A percentile compares a stretch with the other conserved stretches of the same genome.
Evolutionary conservation across 1,139 yeast genomes (phyloP).

Genomic region (Oligophagozyma castellii): DNA sequence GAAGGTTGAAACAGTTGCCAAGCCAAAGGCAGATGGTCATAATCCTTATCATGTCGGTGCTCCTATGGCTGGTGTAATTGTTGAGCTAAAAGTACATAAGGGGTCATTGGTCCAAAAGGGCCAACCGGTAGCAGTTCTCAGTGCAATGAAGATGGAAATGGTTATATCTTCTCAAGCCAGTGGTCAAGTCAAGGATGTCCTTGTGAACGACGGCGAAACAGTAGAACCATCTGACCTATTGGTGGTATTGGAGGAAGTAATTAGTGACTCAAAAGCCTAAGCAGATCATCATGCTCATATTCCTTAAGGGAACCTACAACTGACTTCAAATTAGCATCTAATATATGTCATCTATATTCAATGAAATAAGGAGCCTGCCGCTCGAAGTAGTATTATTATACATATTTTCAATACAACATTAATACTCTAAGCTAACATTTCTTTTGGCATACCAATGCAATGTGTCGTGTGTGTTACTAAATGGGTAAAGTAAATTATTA

Average conservation of each 20-base stretch:
- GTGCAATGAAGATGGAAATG: conserved; percentile 99
- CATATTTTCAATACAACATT: too few relatives aligned
- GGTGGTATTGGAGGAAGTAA: conserved; percentile 23
- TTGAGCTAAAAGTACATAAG: conserved; percentile 80
- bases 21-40: conserved; percentile 80
- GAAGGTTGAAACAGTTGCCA: conserved; percentile 68
- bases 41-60: conserved; percentile 93
- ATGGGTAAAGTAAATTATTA: too few relatives aligned
- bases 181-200: conserved; percentile 67
- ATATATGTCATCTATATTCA: too few relatives aligned
- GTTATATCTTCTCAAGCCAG: conserved; percentile 84
- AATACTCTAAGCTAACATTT: too few relatives aligned
- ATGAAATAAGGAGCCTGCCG: too few relatives aligned
- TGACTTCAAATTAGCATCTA: too few relatives aligned
- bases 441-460: too few relatives aligned
- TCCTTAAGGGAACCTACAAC: too few relatives aligned
- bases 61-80: conserved; percentile 98
- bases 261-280: too few relatives aligned
- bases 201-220: conserved; percentile 81
- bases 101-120: conserved; percentile 92
- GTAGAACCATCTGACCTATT: conserved; percentile 84
- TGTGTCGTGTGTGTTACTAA: too few relatives aligned
- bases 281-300: too few relatives aligned
- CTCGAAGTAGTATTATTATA: too few relatives aligned
- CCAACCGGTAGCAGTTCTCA: conserved; percentile 83